Conservation (phyloP, 2,329 filamentous ascomycete genomes). For the Ascochyta viciae-villosae region DNA sequence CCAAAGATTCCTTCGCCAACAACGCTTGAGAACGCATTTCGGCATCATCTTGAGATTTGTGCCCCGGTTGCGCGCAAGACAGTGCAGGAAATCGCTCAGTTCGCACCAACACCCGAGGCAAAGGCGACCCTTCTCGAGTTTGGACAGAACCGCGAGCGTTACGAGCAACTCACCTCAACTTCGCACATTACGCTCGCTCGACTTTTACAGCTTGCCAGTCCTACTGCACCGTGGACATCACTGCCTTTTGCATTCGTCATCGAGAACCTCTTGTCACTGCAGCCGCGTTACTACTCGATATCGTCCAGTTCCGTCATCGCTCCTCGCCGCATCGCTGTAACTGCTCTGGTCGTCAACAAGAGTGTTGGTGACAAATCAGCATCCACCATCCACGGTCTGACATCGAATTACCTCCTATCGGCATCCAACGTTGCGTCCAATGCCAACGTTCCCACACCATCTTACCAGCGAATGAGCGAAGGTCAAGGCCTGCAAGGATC, state of each 20-base stretch:
- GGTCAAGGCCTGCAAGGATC: constrained; percentile 26
- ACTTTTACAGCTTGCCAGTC: constrained; percentile 42
- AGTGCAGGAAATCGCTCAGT: constrained; percentile 48
- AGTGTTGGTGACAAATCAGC: constrained; percentile 26
- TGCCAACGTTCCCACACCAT: constrained; percentile 20
- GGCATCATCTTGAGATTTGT: constrained; percentile 58
- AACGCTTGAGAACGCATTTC: constrained; percentile 50
- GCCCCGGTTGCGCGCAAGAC: constrained; percentile 51
- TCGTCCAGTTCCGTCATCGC: constrained; percentile 50
- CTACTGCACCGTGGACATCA: constrained; percentile 38
- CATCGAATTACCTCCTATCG: constrained; percentile 50
- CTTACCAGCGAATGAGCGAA: constrained; percentile 19
- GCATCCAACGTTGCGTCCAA: constrained; percentile 30
- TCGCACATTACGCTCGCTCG: constrained; percentile 51
- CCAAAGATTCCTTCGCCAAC: constrained; percentile 52
- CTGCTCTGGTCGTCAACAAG: constrained; percentile 49
- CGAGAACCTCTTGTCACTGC: constrained; percentile 36
- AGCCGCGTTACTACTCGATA: constrained; percentile 45
- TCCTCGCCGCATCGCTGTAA: constrained; percentile 47
- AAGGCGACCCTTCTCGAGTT: constrained; percentile 41
- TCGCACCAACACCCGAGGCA: constrained; percentile 47
- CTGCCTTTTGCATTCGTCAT: constrained; percentile 45
- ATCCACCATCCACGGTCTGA: constrained; percentile 44
- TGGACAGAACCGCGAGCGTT: constrained; percentile 44
- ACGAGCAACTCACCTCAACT: constrained; percentile 37